These are phyloP conservation scores for Periconia sp. DNA, from an alignment of 2,329 filamentous ascomycete species.

Conservation along the genomic window DNA sequence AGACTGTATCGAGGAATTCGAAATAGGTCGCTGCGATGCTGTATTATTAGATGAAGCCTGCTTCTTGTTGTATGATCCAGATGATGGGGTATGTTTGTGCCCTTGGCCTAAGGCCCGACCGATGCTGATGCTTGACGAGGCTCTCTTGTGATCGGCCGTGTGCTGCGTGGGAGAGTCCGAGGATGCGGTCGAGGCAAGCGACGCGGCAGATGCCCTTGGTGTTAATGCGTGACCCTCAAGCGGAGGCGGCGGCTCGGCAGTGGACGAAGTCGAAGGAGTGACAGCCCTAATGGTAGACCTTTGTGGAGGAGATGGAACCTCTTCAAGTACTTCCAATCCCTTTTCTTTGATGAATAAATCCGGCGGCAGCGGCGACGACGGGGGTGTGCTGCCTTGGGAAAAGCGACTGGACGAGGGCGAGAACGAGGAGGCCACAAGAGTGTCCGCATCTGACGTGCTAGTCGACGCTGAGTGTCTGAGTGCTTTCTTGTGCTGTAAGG, in stretches of 20 bases:
- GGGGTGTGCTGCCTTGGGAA: slow-evolving; percentile 48
- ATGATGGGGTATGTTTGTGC: slow-evolving; percentile 33
- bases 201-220: slow-evolving; percentile 42
- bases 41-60: slow-evolving; percentile 40
- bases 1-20: slow-evolving; percentile 40
- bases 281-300: slow-evolving; percentile 46
- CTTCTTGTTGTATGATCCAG: slow-evolving; percentile 36
- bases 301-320: slow-evolving; percentile 25
- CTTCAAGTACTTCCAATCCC: slow-evolving; percentile 41
- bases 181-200: slow-evolving; percentile 40
- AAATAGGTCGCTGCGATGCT: slow-evolving; percentile 34
- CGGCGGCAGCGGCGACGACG: slow-evolving; percentile 39
- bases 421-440: slow-evolving; percentile 42
- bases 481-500: slow-evolving; percentile 41
- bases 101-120: slow-evolving; percentile 27
- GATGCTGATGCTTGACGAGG: slow-evolving; percentile 35
- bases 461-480: slow-evolving; percentile 46
- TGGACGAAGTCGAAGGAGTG: slow-evolving; percentile 42
- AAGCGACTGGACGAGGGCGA: slow-evolving; percentile 46
- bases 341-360: slow-evolving; percentile 35
- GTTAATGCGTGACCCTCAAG: slow-evolving; percentile 41
- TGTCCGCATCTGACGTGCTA: slow-evolving; percentile 47
- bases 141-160: slow-evolving; percentile 29
- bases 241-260: slow-evolving; percentile 34
- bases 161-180: slow-evolving; percentile 26